Conservation (phyloP, 164 flowering plant species). For the Tetrastigma voinierianum region DNA sequence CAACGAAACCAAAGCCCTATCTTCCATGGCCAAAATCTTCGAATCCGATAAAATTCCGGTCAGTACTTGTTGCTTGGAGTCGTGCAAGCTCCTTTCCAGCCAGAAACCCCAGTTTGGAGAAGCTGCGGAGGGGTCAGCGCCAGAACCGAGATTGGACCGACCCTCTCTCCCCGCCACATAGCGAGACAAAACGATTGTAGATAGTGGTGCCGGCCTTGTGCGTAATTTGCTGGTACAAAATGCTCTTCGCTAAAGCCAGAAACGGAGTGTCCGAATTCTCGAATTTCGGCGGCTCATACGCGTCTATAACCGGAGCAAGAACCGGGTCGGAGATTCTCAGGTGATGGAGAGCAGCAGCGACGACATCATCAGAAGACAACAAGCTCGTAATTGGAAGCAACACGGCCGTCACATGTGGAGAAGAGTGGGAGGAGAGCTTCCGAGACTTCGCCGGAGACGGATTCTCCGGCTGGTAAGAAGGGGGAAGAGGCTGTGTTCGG, state of each 20-base stretch:
- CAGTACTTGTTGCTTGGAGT: conserved; percentile 1
- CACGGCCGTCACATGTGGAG: background rate
- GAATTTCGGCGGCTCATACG: background rate
- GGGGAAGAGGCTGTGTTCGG: background rate
- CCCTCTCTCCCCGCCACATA: conserved; percentile 2
- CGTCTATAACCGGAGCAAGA: background rate
- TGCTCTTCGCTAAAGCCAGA: conserved; percentile 1
- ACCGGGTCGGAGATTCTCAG: background rate
- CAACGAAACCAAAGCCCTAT: conserved; percentile 1
- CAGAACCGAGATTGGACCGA: conserved; percentile 2
- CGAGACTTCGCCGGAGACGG: background rate
- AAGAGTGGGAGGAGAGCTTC: background rate
- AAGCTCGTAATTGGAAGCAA: background rate
- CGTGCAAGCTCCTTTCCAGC: background rate
- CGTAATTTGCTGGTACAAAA: conserved; percentile 2
- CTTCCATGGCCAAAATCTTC: background rate
- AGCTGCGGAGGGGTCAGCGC: conserved; percentile 3
- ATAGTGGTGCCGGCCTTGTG: conserved; percentile 1
- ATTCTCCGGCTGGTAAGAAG: background rate
- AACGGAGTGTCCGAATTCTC: background rate
- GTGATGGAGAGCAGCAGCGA: background rate
- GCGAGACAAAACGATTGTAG: conserved; percentile 1
- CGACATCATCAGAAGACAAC: background rate
- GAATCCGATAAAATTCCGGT: conserved; percentile 5
- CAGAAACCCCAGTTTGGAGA: background rate